A percentile compares a stretch with the other conserved stretches of the same genome.
phyloP scores from a whole-genome alignment of 73 alveolate genomes.

The Symbiodinium pilosum region DNA sequence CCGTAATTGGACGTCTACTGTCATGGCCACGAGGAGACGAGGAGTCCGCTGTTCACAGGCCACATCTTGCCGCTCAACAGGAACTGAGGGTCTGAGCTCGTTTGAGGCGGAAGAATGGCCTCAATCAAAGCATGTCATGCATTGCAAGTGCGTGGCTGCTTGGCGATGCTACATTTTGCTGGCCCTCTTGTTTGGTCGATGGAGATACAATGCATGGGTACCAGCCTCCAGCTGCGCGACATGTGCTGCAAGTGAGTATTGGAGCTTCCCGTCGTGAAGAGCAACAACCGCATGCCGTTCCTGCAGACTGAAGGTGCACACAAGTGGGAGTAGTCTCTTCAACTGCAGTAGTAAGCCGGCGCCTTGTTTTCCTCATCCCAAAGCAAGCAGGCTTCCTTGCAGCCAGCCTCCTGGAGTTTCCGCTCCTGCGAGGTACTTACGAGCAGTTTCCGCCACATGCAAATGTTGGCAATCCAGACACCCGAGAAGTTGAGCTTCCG shows the following conservation, averaged over 20 bases:
- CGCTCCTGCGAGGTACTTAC: conserved; percentile 80
- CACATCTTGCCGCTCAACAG: too few relatives aligned
- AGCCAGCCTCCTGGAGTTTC: conserved; percentile 46
- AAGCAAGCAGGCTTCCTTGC: conserved; percentile 60
- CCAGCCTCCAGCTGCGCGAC: neutral
- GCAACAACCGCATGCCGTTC: neutral
- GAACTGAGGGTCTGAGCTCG: neutral
- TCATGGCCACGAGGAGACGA: too few relatives aligned
- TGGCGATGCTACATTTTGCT: too few relatives aligned
- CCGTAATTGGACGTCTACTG: too few relatives aligned
- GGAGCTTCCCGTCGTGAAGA: neutral
- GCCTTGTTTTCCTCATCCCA: conserved; percentile 82
- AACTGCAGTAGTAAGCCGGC: too few relatives aligned
- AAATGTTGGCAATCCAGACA: neutral
- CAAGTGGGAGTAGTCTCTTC: too few relatives aligned
- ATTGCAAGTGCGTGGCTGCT: too few relatives aligned
- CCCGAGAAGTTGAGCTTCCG: neutral
- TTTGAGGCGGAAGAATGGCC: neutral
- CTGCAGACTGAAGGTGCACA: neutral
- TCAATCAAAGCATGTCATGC: neutral
- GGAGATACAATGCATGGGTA: too few relatives aligned
- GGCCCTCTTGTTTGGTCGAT: too few relatives aligned
- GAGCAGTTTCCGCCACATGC: too few relatives aligned
- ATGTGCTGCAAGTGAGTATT: neutral
- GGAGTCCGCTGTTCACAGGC: too few relatives aligned